These are phyloP conservation scores for Lactarius indigo DNA, from an alignment of 768 basidiomycete genomes.

Conservation along the genomic window DNA sequence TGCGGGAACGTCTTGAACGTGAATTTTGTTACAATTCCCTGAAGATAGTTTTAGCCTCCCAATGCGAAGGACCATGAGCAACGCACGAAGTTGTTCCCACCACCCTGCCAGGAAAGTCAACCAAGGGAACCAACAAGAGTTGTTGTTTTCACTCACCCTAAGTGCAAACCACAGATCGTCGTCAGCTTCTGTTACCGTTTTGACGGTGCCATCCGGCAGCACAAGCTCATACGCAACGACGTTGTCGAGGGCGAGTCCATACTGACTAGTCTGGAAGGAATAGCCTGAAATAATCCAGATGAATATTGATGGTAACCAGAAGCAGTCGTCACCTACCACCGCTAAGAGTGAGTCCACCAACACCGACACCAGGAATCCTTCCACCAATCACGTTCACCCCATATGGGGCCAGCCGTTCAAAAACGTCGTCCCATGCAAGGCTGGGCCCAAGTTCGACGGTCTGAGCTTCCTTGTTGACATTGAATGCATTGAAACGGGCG, in stretches of 20 bases:
- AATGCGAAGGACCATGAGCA: too few species aligned
- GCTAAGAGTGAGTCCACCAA: background rate
- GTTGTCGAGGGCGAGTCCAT: background rate
- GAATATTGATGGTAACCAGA: background rate
- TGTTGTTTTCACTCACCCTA: too few species aligned
- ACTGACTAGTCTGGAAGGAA: background rate
- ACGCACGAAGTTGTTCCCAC: too few species aligned
- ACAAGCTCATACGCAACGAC: background rate
- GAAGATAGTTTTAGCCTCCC: too few species aligned
- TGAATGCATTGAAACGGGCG: too few species aligned
- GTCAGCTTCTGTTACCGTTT: too few species aligned
- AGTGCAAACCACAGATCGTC: too few species aligned
- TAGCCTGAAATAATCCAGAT: background rate
- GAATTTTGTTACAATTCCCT: too few species aligned
- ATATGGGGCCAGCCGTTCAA: background rate
- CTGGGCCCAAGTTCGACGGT: background rate
- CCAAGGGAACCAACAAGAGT: too few species aligned
- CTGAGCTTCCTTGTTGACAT: background rate
- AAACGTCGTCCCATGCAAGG: background rate
- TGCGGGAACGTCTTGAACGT: too few species aligned
- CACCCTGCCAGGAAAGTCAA: too few species aligned
- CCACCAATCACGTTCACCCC: background rate
- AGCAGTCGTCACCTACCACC: background rate
- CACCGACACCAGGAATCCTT: background rate
- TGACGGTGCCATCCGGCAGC: too few species aligned